Percentiles rank a stretch among this genome's conserved stretches.
These are phyloP conservation scores for Colletotrichum siamense DNA, from an alignment of 2,329 filamentous ascomycete genomes.

Conservation along the genomic window DNA sequence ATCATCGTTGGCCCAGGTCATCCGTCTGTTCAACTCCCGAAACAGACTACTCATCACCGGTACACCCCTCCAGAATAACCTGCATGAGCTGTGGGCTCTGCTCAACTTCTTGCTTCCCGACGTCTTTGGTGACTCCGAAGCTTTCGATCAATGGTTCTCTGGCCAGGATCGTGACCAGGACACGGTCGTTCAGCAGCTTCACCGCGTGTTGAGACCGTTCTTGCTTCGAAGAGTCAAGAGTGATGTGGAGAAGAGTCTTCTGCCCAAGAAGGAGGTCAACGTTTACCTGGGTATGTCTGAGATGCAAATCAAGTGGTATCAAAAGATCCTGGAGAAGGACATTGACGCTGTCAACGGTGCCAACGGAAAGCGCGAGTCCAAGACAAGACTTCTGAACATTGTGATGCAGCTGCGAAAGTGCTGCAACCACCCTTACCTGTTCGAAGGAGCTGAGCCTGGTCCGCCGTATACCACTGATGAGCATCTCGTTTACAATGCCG, in stretches of 20 bases:
- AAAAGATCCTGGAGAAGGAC: slow-evolving; percentile 98
- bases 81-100: slow-evolving; percentile 96
- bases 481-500: slow-evolving; percentile 90
- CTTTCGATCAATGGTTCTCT: slow-evolving; percentile 98
- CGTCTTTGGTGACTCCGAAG: slow-evolving; percentile 95
- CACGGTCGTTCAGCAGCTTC: slow-evolving; percentile 92
- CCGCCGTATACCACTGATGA: slow-evolving; percentile 98
- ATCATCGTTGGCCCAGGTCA: slow-evolving; percentile 94
- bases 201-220: slow-evolving; percentile 92
- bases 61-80: slow-evolving; percentile 95
- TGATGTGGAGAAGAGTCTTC: slow-evolving; percentile 95
- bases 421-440: slow-evolving; percentile 98
- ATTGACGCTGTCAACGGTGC: slow-evolving; percentile 98
- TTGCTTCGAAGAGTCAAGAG: slow-evolving; percentile 94
- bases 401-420: slow-evolving; percentile 99
- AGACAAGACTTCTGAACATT: slow-evolving; percentile 95
- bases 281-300: slow-evolving; percentile 98
- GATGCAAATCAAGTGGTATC: slow-evolving; percentile 99
- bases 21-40: slow-evolving; percentile 93
- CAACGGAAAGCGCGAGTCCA: slow-evolving; percentile 94
- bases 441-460: slow-evolving; percentile 95
- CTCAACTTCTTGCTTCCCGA: slow-evolving; percentile 98
- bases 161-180: slow-evolving; percentile 90
- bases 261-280: slow-evolving; percentile 98
- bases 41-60: slow-evolving; percentile 96